Evolutionary conservation across 176 grass and related monocot species (phyloP).

Genomic region (Rhynchospora tenuis): DNA sequence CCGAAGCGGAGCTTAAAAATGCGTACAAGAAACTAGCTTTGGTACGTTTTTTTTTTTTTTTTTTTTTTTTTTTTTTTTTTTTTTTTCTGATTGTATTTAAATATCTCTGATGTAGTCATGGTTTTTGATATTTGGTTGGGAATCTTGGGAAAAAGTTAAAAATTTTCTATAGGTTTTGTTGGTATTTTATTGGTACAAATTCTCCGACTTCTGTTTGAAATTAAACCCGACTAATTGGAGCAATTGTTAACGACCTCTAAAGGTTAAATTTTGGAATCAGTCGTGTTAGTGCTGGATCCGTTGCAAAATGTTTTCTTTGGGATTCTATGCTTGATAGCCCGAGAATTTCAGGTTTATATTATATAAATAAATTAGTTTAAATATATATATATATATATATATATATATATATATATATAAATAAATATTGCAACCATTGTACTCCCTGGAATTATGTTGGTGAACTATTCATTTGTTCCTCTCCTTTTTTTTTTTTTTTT

Average conservation of each 20-base stretch:
- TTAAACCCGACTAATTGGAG: not conserved
- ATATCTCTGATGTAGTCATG: not conserved
- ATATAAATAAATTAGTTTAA: not conserved
- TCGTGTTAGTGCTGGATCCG: not conserved
- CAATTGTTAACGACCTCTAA: not conserved
- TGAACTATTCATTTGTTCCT: not conserved
- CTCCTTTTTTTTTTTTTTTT: too few species aligned
- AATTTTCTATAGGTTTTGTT: not conserved
- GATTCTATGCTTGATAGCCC: not conserved
- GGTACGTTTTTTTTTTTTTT: slow-evolving; percentile 34
- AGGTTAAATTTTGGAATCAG: not conserved
- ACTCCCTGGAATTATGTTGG: not conserved
- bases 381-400: not conserved
- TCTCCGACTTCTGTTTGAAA: not conserved
- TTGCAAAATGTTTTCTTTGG: not conserved
- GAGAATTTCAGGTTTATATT: not conserved
- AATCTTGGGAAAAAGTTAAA: too few species aligned
- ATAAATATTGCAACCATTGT: not conserved
- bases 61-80: not conserved
- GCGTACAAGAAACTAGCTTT: slow-evolving; percentile 85
- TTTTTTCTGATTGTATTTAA: not conserved
- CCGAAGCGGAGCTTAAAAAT: slow-evolving; percentile 59
- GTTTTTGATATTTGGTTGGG: not conserved
- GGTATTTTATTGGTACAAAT: not conserved
- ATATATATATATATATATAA: not conserved